phyloP scores from a whole-genome alignment of 208 protist species.

The Perkinsela sp. region DNA sequence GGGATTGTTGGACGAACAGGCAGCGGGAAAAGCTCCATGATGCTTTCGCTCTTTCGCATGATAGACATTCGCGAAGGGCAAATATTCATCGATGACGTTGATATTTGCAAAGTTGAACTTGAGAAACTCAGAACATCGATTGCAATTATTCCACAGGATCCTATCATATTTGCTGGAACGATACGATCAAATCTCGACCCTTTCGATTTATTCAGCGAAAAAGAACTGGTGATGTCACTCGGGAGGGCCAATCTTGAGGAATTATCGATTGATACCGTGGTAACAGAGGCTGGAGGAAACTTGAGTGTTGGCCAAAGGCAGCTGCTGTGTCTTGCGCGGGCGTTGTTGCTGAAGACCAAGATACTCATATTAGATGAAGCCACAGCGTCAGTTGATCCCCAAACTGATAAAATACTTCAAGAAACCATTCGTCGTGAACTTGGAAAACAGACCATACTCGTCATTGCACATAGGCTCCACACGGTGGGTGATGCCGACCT shows the following conservation, averaged over 20 bases:
- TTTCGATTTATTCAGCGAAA: constrained; percentile 19
- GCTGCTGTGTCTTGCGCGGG: constrained; percentile 76
- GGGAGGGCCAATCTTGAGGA: constrained; percentile 9
- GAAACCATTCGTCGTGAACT: constrained; percentile 46
- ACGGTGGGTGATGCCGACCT: constrained; percentile 65
- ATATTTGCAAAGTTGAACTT: constrained; percentile 52
- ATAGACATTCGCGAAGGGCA: constrained; percentile 38
- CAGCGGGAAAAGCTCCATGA: constrained; percentile 23
- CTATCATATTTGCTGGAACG: constrained; percentile 74
- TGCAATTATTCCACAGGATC: constrained; percentile 91
- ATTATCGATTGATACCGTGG: constrained; percentile 10
- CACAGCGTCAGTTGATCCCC: constrained; percentile 40
- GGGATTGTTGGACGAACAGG: constrained; percentile 63
- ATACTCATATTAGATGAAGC: constrained; percentile 86
- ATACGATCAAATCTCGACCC: constrained; percentile 77
- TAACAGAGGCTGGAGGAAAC: constrained; percentile 49
- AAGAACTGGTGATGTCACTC: constrained; percentile 17
- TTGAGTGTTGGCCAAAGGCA: constrained; percentile 76
- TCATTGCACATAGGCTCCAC: constrained; percentile 73
- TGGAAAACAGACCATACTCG: constrained; percentile 57
- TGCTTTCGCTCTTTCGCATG: constrained; percentile 47
- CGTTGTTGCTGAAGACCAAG: constrained; percentile 49
- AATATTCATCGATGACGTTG: constrained; percentile 62
- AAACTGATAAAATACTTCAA: constrained; percentile 42
- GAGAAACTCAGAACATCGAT: constrained; percentile 60